Base-by-base conservation (phyloP, 1,139 yeast genomes). In the Yamadazyma diospyri region DNA sequence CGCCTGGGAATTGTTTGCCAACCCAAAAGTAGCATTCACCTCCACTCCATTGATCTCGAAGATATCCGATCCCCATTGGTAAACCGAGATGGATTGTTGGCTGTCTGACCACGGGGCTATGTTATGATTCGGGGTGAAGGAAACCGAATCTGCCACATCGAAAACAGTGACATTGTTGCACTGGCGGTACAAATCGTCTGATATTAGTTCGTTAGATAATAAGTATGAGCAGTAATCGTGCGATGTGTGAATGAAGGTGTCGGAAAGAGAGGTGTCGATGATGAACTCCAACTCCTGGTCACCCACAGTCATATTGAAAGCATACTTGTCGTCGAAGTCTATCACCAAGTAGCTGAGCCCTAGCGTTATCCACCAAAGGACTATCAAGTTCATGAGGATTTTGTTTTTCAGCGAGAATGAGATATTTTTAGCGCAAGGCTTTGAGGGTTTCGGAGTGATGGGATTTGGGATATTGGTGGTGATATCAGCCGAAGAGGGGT, bases 81-180 rank as follows among this genome's bases (percentile, higher is more conserved):
- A 10, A 8, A 27, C 21, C 2, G 5, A 12, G 4, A 23, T 5
- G 6, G 15, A 16, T 11, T 18, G 18, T 11, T 18, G 21, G 16
- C 2, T 13, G 27, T 32, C 35, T 4, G 27, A 16, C 35, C 35
- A 32, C 5, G 28, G 16, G 6, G 21, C 12, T 7, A 29, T 16
- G 1, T 11, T 4, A 6, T 9, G 6, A 27, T 23, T 19, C 10
- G 12, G 26, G 9, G 15, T 6, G 10, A 12, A 16, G 4, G 13
- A 17, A 11, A 12, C 9, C 10, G 24, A 14, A 10, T 18, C 20
- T 4, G 14, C 7, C 7, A n/a, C 11, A 14, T 27, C 15, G 10
- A 13, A 21, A 4, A 19, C 15, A 2, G 16, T 11, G 9, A 21
- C 13, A 3, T 2, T n/a, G 6, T 16, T 10, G 23, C 35, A 32